These are phyloP conservation scores for Lolium perenne DNA, from an alignment of 176 grass and related monocot genomes.

Conservation along the genomic window DNA sequence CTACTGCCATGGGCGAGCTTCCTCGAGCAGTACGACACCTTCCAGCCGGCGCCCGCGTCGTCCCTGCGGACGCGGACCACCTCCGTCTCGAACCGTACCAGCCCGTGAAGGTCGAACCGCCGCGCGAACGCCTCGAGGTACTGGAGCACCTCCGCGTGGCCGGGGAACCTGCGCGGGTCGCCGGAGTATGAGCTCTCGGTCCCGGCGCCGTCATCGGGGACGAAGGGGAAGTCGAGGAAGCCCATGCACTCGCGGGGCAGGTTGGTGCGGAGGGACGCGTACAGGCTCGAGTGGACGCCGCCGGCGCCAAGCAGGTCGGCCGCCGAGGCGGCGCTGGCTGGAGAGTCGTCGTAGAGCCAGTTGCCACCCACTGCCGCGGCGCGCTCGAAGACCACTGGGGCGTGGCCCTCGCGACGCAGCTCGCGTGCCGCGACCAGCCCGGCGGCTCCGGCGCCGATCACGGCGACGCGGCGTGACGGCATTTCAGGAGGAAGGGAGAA, in stretches of 20 bases:
- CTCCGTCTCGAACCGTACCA: conserved; percentile 56
- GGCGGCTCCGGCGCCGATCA: conserved; percentile 75
- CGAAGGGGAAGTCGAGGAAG: conserved; percentile 82
- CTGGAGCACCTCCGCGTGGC: conserved; percentile 56
- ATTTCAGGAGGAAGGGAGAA: not conserved
- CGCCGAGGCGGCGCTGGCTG: not conserved
- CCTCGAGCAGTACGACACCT: conserved; percentile 7
- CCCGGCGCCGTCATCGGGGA: not conserved
- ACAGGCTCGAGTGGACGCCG: conserved; percentile 68
- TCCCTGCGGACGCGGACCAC: conserved; percentile 51
- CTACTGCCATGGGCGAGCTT: not conserved
- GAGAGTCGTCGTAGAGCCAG: conserved; percentile 51
- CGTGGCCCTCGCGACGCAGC: conserved; percentile 72
- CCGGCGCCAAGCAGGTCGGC: conserved; percentile 57
- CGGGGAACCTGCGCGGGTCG: not conserved
- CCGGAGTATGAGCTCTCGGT: too few relatives aligned
- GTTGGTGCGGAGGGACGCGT: conserved; percentile 80
- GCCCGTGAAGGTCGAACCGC: conserved; percentile 47
- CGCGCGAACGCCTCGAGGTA: conserved; percentile 58
- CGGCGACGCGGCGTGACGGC: conserved; percentile 40
- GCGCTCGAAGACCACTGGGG: conserved; percentile 73
- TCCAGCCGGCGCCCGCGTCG: conserved; percentile 7
- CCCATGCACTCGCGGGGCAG: conserved; percentile 75
- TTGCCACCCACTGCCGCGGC: conserved; percentile 60
- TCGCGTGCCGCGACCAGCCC: conserved; percentile 64